Evolutionary conservation across 2,329 filamentous ascomycete genomes (phyloP), one percentile per base, ranked within the genome.

Genomic region (Cercospora janseana): DNA sequence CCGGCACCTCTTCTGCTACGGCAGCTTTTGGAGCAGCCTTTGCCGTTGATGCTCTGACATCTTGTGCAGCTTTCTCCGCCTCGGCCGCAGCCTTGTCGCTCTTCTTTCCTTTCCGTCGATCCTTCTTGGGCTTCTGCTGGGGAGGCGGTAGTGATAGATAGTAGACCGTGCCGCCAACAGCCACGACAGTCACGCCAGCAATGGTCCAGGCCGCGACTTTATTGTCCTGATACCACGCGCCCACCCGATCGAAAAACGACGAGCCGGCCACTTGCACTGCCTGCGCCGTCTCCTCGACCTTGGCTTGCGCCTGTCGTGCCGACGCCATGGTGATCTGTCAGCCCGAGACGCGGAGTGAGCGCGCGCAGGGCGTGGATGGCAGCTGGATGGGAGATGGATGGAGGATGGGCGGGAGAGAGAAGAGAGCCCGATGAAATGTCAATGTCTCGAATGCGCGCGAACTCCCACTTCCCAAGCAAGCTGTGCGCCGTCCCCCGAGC

Each of bases 181-280:
- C 93, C 49, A 95, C 87, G 34, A 96, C 89, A 46, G 92, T 92
- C 53, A 95, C 87, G 65, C 93, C 93, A 49, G 92, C 93, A 72
- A 97, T 88, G 60, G 93, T 96, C 73, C 96, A 98, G 57, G 95
- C 91, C 47, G 92, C 80, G 40, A 88, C 87, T 77, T 96, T 97
- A 75, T 98, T 91, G 70, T 97, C 92, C 2, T 90, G 88, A 10
- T 87, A 90, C 92, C 93, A 98, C 66, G 78, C 85, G 60, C 90
- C 86, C 72, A 96, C 77, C 65, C 91, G 86, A 71, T 95, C 88
- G 90, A 90, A 95, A 49, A 93, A 74, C 38, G 87, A 86, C 52
- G 85, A 81, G 55, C 85, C 79, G 51, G 72, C 71, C 37, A 72
- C 63, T 37, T 72, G 67, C 28, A 77, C 52, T 7, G 50, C 40